phyloP scores from a whole-genome alignment of 805 yeast species.

The Scheffersomyces lignosus region DNA sequence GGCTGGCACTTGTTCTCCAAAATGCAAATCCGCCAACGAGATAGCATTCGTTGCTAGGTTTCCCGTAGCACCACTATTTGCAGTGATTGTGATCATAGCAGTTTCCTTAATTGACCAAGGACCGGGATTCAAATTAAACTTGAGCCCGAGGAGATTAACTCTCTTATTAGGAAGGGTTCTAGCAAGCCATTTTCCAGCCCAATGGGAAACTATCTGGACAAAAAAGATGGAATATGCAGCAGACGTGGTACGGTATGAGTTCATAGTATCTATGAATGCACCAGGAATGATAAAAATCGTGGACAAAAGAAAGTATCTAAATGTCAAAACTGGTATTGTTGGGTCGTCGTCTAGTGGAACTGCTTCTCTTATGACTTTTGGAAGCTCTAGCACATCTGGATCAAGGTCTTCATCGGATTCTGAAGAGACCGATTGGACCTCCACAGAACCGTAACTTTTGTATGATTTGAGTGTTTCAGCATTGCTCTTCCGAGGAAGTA shows the following conservation, averaged over 20 bases:
- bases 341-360: constrained; percentile 27
- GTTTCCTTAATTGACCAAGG: constrained; percentile 57
- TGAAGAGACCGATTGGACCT: constrained; percentile 1
- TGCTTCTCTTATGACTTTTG: constrained; percentile 30
- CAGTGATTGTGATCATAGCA: constrained; percentile 50
- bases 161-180: constrained; percentile 34
- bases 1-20: constrained; percentile 35
- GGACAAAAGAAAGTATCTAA: constrained; percentile 35
- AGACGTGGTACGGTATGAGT: constrained; percentile 35
- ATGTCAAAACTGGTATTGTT: constrained; percentile 27
- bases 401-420: constrained; percentile 1
- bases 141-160: constrained; percentile 17
- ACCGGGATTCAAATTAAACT: constrained; percentile 47
- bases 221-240: constrained; percentile 52
- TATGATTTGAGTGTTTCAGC: not conserved
- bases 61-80: constrained; percentile 53
- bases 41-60: constrained; percentile 48
- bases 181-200: constrained; percentile 47
- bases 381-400: constrained; percentile 25
- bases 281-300: constrained; percentile 38
- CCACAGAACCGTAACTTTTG: constrained; percentile 3
- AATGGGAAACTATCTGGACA: constrained; percentile 49
- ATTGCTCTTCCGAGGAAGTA: not conserved
- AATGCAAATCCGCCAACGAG: constrained; percentile 46
- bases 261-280: constrained; percentile 40